Evolutionary conservation across 2,329 filamentous ascomycete species (phyloP).

Genomic region (Fusarium chlamydosporum): DNA sequence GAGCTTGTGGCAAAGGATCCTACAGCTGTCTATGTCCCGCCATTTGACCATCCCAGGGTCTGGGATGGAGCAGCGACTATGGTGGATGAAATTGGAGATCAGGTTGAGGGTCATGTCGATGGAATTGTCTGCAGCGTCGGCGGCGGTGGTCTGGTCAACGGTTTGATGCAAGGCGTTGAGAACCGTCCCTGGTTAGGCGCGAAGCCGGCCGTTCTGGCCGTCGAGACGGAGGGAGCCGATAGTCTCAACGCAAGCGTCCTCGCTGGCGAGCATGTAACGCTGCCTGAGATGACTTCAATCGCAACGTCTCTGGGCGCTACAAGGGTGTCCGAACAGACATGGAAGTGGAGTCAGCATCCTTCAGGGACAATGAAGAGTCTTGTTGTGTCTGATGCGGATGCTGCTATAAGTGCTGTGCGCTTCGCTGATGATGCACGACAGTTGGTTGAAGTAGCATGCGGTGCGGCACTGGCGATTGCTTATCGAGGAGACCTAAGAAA

Average conservation of each 20-base stretch:
- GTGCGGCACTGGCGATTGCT: constrained; percentile 79
- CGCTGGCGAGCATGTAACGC: constrained; percentile 69
- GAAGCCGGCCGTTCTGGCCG: constrained; percentile 72
- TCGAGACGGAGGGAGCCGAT: constrained; percentile 83
- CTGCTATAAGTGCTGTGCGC: constrained; percentile 80
- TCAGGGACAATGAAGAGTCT: constrained; percentile 53
- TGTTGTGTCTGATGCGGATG: constrained; percentile 71
- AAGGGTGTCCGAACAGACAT: constrained; percentile 76
- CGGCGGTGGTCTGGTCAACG: constrained; percentile 84
- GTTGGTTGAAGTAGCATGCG: constrained; percentile 87
- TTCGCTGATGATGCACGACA: constrained; percentile 86
- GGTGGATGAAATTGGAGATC: constrained; percentile 64
- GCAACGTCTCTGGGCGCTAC: constrained; percentile 82
- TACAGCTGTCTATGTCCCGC: constrained; percentile 74
- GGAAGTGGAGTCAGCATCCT: constrained; percentile 70
- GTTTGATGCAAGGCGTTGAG: constrained; percentile 78
- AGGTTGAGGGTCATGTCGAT: constrained; percentile 67
- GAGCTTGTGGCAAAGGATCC: constrained; percentile 68
- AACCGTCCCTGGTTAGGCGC: constrained; percentile 54
- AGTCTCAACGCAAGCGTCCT: constrained; percentile 74
- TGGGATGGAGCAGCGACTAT: constrained; percentile 76
- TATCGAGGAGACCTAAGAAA: constrained; percentile 75
- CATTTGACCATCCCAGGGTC: constrained; percentile 77
- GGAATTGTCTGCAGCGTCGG: constrained; percentile 84
- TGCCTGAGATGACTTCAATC: constrained; percentile 80